phyloP scores from a whole-genome alignment of 768 basidiomycete genomes.

The Psilocybe azurescens region DNA sequence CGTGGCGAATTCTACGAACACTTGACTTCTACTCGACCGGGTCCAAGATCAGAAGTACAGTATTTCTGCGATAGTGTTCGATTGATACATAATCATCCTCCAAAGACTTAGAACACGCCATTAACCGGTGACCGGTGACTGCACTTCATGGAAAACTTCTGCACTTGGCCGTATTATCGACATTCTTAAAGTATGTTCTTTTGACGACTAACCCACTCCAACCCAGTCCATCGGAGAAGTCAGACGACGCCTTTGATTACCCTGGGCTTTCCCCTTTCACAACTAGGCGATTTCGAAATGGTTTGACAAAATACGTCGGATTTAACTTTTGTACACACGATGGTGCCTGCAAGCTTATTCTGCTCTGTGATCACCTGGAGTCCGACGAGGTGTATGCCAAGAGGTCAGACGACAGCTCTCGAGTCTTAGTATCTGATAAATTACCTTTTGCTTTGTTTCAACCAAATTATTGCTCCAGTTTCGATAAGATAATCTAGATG shows the following conservation, averaged over 20 bases:
- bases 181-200: constrained; percentile 7
- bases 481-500: background rate
- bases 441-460: background rate
- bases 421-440: background rate
- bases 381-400: background rate
- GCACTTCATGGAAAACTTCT: too few species aligned
- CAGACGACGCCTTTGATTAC: background rate
- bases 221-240: background rate
- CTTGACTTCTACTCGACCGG: too few species aligned
- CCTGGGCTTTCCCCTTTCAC: background rate
- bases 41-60: too few species aligned
- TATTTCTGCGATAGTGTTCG: too few species aligned
- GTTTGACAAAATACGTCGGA: background rate
- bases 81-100: too few species aligned
- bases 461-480: background rate
- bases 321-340: background rate
- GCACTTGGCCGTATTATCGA: background rate
- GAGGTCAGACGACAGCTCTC: background rate
- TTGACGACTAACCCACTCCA: background rate
- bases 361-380: background rate
- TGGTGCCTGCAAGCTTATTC: background rate
- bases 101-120: too few species aligned
- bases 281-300: background rate
- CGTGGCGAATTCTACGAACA: too few species aligned
- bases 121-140: too few species aligned